Conservation (phyloP, 2,329 filamentous ascomycete species). For the Berkeleyomyces basicola region DNA sequence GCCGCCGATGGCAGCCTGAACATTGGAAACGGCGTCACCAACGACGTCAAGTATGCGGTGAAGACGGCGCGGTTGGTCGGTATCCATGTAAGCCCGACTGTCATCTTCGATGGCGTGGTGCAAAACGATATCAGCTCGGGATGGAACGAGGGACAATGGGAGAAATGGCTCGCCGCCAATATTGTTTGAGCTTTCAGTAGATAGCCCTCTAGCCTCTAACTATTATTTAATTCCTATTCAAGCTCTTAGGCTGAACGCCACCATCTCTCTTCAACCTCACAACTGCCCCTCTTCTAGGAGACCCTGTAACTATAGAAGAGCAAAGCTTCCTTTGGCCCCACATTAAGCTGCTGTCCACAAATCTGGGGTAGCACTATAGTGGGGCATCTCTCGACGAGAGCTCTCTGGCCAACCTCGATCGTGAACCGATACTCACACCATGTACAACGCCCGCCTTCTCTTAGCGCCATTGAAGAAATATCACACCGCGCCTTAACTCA, state of each 20-base stretch:
- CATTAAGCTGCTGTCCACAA: background rate
- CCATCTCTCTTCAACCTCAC: background rate
- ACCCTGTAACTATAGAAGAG: background rate
- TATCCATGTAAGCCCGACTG: conserved; percentile 82
- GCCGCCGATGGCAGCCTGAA: conserved; percentile 55
- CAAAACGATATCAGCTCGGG: conserved; percentile 62
- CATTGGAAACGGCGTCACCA: conserved; percentile 62
- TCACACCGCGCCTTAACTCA: background rate
- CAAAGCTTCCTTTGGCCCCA: background rate
- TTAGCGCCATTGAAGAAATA: background rate
- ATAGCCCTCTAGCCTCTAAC: background rate
- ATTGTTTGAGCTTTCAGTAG: background rate
- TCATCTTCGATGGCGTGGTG: conserved; percentile 73
- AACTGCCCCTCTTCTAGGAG: too few species aligned
- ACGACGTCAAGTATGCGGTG: conserved; percentile 68
- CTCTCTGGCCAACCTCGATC: background rate
- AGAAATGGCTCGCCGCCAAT: conserved; percentile 53
- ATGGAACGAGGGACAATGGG: conserved; percentile 70
- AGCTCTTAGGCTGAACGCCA: too few species aligned
- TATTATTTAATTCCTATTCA: too few species aligned
- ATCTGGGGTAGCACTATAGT: background rate
- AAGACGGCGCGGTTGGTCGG: conserved; percentile 66
- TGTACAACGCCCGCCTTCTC: background rate
- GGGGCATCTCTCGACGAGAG: background rate
- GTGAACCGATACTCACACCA: too few species aligned